These are phyloP conservation scores for Claviceps pusilla DNA, from an alignment of 2,329 filamentous ascomycete genomes.

Conservation along the genomic window DNA sequence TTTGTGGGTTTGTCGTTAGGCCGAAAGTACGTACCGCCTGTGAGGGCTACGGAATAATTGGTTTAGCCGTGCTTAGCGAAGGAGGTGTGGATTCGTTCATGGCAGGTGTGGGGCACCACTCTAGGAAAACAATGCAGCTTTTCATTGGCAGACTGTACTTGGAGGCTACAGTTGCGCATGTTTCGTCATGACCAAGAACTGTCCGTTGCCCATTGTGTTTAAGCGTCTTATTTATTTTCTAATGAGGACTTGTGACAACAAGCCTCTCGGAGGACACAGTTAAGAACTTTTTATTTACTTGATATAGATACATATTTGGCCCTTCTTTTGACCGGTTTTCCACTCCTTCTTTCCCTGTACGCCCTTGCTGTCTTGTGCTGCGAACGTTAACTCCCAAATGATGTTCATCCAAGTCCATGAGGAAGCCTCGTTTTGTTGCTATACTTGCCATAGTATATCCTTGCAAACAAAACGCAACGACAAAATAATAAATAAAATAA, in stretches of 20 bases:
- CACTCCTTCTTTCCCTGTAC: background rate
- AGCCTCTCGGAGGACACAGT: background rate
- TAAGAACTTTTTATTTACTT: background rate
- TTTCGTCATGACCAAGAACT: too few species aligned
- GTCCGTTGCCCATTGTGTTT: background rate
- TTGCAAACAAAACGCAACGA: background rate
- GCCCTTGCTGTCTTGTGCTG: background rate
- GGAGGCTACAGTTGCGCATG: background rate
- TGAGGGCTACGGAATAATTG: constrained; percentile 14
- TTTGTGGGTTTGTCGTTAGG: constrained; percentile 25
- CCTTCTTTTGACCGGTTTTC: background rate
- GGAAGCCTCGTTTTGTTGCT: background rate
- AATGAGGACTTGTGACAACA: background rate
- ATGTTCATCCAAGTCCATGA: background rate
- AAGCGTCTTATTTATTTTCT: background rate
- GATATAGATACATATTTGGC: background rate
- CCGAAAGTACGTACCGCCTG: constrained; percentile 16
- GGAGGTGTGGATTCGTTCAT: background rate
- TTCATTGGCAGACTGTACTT: background rate
- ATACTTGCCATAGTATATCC: background rate
- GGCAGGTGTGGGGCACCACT: background rate
- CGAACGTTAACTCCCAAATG: background rate
- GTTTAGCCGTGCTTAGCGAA: constrained; percentile 11
- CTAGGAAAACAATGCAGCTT: background rate
- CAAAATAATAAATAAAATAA: background rate